These are phyloP conservation scores for Clavariopsis aquatica DNA, from an alignment of 495 filamentous ascomycete genomes.

Conservation along the genomic window DNA sequence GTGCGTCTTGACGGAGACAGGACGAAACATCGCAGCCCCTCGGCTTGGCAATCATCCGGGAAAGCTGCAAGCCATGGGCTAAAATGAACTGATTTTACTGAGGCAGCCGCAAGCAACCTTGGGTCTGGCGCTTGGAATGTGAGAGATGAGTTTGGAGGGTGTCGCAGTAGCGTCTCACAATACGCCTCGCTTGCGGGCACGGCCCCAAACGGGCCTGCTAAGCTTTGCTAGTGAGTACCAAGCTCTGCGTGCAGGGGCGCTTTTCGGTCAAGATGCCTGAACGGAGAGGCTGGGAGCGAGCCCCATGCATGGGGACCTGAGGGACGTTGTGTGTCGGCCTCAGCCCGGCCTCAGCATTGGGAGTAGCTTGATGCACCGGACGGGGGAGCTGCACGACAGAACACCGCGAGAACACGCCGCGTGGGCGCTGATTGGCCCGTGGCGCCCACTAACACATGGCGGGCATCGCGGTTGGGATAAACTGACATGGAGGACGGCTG, in stretches of 20 bases:
- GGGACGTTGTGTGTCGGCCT: slow-evolving; percentile 19
- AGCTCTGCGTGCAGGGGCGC: not conserved
- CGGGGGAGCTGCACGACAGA: not conserved
- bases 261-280: slow-evolving; percentile 10
- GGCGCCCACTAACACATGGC: not conserved
- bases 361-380: slow-evolving; percentile 14
- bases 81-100: slow-evolving; percentile 32
- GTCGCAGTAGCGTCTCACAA: slow-evolving; percentile 34
- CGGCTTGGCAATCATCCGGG: slow-evolving; percentile 38
- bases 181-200: slow-evolving; percentile 34
- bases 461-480: not conserved
- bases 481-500: not conserved
- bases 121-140: slow-evolving; percentile 29
- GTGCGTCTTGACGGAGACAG: slow-evolving; percentile 24
- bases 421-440: not conserved
- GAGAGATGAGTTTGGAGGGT: slow-evolving; percentile 19
- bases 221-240: slow-evolving; percentile 21
- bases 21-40: slow-evolving; percentile 39
- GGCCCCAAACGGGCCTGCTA: slow-evolving; percentile 12
- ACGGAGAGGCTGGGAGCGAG: slow-evolving; percentile 11
- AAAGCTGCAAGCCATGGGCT: slow-evolving; percentile 20
- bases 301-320: slow-evolving; percentile 18
- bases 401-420: slow-evolving; percentile 5
- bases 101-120: slow-evolving; percentile 7
- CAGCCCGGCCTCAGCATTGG: slow-evolving; percentile 6